These are phyloP conservation scores for Eleusine indica DNA, from an alignment of 176 grass and related monocot species.

Conservation along the genomic window DNA sequence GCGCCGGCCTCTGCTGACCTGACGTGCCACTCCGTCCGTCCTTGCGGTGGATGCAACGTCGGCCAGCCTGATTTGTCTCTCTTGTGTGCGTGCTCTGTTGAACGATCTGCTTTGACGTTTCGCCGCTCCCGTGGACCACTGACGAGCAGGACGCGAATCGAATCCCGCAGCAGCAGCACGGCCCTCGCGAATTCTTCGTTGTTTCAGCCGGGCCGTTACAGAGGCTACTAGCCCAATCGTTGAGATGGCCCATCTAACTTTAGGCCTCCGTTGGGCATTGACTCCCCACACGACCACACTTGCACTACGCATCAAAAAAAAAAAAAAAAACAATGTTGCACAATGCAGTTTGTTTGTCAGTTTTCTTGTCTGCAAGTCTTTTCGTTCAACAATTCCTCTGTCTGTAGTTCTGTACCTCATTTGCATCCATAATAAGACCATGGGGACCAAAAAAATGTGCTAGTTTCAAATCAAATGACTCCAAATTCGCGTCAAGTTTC, in stretches of 20 bases:
- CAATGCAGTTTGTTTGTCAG: too few relatives aligned
- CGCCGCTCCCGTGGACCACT: neutral
- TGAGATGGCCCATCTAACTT: neutral
- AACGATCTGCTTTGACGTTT: neutral
- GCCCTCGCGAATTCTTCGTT: neutral
- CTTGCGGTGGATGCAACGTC: too few relatives aligned
- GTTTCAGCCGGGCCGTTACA: neutral
- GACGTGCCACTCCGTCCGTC: neutral
- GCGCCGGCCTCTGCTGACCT: neutral
- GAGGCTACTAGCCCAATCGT: neutral
- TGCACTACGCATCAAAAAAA: too few relatives aligned
- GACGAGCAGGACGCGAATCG: neutral
- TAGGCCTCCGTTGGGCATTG: neutral
- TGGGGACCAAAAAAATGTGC: too few relatives aligned
- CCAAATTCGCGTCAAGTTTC: neutral
- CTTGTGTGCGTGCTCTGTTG: neutral
- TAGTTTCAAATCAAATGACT: neutral
- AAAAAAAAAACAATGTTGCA: too few relatives aligned
- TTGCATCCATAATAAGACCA: too few relatives aligned
- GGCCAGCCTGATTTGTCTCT: neutral
- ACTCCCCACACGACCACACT: neutral
- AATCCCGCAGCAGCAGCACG: neutral
- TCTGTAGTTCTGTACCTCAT: too few relatives aligned
- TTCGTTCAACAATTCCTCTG: too few relatives aligned
- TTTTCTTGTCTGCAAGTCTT: too few relatives aligned